phyloP scores from a whole-genome alignment of 73 alveolate species.

The Urostyla sp. region DNA sequence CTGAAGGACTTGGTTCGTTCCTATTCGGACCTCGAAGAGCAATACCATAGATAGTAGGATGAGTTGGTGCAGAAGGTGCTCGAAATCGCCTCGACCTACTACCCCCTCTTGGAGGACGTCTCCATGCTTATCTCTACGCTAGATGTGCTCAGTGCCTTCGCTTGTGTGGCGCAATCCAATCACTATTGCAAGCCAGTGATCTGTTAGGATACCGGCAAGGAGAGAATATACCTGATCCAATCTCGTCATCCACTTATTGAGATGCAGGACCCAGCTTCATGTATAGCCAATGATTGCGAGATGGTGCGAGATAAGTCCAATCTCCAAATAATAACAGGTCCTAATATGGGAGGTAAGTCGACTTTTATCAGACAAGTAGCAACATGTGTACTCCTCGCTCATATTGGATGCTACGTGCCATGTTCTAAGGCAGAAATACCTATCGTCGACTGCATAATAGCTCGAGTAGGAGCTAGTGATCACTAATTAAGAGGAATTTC shows the following conservation, averaged over 20 bases:
- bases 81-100: conserved; percentile 80
- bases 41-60: conserved; percentile 63
- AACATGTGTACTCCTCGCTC: conserved; percentile 93
- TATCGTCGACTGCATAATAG: conserved; percentile 93
- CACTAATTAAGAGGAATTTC: conserved; percentile 95
- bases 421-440: conserved; percentile 94
- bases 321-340: conserved; percentile 97
- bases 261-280: conserved; percentile 70
- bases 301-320: conserved; percentile 78
- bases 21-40: conserved; percentile 67
- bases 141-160: conserved; percentile 86
- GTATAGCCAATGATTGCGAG: conserved; percentile 78
- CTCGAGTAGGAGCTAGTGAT: conserved; percentile 99
- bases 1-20: conserved; percentile 73
- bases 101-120: conserved; percentile 78
- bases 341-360: conserved; percentile 99
- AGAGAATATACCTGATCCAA: conserved; percentile 57
- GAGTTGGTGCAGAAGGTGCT: conserved; percentile 80
- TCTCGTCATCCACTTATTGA: conserved; percentile 89
- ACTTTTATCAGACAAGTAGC: conserved; percentile 97
- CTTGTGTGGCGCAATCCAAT: conserved; percentile 66
- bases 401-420: conserved; percentile 97
- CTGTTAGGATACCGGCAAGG: conserved; percentile 40
- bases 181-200: conserved; percentile 44
- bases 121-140: conserved; percentile 68